phyloP scores from a whole-genome alignment of 2,329 filamentous ascomycete species.

The Trichoderma sp. region DNA sequence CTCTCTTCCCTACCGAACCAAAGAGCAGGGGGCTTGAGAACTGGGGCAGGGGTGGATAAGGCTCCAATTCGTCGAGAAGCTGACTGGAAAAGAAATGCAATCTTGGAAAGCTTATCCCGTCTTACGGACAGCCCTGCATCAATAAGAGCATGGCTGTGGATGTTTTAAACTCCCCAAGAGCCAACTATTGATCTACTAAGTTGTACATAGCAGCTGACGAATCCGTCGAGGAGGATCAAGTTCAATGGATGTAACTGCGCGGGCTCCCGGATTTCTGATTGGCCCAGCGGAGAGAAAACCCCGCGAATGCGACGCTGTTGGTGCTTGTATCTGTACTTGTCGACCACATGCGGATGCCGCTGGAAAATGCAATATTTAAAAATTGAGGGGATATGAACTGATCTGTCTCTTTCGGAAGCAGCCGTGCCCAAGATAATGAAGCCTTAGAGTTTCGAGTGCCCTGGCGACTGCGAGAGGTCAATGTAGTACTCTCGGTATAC shows the following conservation, averaged over 20 bases:
- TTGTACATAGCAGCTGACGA: background rate
- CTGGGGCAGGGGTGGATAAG: background rate
- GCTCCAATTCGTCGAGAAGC: constrained; percentile 13
- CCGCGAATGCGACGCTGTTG: background rate
- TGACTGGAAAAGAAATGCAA: constrained; percentile 13
- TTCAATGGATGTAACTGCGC: too few relatives aligned
- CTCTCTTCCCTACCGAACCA: background rate
- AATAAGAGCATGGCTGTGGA: background rate
- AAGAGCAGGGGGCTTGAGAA: background rate
- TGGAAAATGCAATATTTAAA: background rate
- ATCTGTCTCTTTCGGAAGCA: background rate
- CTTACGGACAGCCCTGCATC: background rate
- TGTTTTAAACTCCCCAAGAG: background rate
- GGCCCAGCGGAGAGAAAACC: background rate
- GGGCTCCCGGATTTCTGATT: background rate
- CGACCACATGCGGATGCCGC: background rate
- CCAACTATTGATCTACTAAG: background rate
- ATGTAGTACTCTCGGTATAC: background rate
- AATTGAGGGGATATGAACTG: background rate
- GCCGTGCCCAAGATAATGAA: background rate
- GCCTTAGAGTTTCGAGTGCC: background rate
- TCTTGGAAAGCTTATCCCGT: constrained; percentile 12
- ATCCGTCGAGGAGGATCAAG: background rate
- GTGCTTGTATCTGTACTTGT: background rate
- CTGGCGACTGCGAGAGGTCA: background rate